phyloP scores from a whole-genome alignment of 2,329 filamentous ascomycete species.

The Aspergillus texensis region DNA sequence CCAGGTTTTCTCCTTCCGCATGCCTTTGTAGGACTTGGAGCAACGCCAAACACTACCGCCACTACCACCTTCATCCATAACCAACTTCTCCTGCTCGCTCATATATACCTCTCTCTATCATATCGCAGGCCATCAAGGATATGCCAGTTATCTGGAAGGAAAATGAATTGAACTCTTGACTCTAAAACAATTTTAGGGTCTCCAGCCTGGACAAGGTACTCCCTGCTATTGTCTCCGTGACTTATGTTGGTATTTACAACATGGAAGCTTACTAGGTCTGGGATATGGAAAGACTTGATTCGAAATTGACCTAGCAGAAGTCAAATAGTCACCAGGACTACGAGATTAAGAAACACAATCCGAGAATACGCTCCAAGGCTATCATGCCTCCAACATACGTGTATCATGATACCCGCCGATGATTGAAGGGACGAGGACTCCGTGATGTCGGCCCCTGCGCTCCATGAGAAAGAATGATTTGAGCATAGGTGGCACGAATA shows the following conservation, averaged over 20 bases:
- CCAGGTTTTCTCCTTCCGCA: background rate
- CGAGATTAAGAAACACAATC: no score
- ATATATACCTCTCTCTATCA: no score
- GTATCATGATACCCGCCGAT: background rate
- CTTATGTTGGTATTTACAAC: background rate
- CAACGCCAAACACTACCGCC: background rate
- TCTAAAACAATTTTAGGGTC: background rate
- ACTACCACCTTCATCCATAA: no score
- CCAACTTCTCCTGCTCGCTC: no score
- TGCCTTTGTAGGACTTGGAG: background rate
- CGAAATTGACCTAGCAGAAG: background rate
- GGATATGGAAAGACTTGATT: background rate
- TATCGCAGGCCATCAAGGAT: no score
- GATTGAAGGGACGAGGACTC: background rate
- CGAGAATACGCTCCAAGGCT: background rate
- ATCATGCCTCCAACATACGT: background rate
- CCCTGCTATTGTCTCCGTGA: background rate
- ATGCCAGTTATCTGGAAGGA: no score
- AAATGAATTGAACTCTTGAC: background rate
- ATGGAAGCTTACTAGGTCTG: background rate
- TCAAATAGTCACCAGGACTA: background rate
- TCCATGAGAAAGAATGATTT: background rate
- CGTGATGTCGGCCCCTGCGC: background rate
- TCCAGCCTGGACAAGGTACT: background rate
- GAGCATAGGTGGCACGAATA: background rate